phyloP scores from a whole-genome alignment of 768 basidiomycete species.

The Tephrocybe sp. region DNA sequence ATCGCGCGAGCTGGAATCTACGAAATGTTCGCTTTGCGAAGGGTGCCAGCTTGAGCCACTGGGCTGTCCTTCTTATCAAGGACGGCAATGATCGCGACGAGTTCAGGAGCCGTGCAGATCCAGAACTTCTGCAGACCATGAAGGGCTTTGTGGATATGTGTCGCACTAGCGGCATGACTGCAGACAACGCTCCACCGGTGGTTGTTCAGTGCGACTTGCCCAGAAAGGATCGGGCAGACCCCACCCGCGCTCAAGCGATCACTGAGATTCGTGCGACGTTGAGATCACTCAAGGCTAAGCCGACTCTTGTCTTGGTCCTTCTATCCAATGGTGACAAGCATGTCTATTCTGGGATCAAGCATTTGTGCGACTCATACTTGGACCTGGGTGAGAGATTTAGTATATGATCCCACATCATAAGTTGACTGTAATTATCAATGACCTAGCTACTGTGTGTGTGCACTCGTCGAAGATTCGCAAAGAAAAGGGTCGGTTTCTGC shows the following conservation, averaged over 20 bases:
- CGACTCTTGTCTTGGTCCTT: slow-evolving; percentile 62
- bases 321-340: slow-evolving; percentile 71
- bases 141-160: slow-evolving; percentile 66
- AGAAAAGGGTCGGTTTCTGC: slow-evolving; percentile 45
- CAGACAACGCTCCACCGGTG: slow-evolving; percentile 36
- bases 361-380: slow-evolving; percentile 62
- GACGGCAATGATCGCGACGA: slow-evolving; percentile 61
- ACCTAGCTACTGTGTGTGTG: slow-evolving; percentile 69
- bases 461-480: slow-evolving; percentile 72
- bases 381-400: slow-evolving; percentile 45
- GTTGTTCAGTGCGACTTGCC: slow-evolving; percentile 48
- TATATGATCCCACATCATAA: neutral
- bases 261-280: slow-evolving; percentile 40
- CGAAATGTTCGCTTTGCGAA: slow-evolving; percentile 60
- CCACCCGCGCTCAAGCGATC: slow-evolving; percentile 52
- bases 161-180: slow-evolving; percentile 57
- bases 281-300: slow-evolving; percentile 41
- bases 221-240: slow-evolving; percentile 49
- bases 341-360: slow-evolving; percentile 77
- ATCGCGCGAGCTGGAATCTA: slow-evolving; percentile 79
- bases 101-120: slow-evolving; percentile 55
- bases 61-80: slow-evolving; percentile 69
- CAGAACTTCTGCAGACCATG: slow-evolving; percentile 45
- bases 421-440: neutral
- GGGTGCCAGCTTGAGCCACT: slow-evolving; percentile 56